Percentiles rank a stretch among this genome's conserved stretches.
These are phyloP conservation scores for Trichophyton equinum DNA, from an alignment of 2,329 filamentous ascomycete genomes.

Conservation along the genomic window DNA sequence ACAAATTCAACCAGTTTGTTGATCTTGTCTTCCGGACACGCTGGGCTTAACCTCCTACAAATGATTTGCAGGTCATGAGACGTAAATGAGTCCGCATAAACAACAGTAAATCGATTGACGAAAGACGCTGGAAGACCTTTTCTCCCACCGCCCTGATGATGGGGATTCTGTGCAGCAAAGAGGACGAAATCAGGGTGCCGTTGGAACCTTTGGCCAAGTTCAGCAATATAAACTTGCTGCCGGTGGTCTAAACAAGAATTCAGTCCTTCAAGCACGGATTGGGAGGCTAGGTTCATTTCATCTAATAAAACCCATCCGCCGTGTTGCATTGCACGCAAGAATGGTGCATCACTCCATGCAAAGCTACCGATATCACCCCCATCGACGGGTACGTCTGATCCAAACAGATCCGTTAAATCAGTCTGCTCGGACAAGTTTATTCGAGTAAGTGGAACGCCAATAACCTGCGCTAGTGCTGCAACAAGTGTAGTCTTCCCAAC, in stretches of 20 bases:
- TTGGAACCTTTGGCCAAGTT: slow-evolving; percentile 86
- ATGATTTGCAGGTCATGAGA: slow-evolving; percentile 71
- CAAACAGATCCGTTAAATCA: slow-evolving; percentile 93
- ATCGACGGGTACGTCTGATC: slow-evolving; percentile 89
- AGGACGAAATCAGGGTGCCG: slow-evolving; percentile 83
- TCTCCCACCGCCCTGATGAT: slow-evolving; percentile 88
- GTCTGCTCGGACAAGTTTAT: slow-evolving; percentile 98
- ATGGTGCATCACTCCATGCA: slow-evolving; percentile 89
- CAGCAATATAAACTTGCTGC: slow-evolving; percentile 88
- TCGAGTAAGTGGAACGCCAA: slow-evolving; percentile 70
- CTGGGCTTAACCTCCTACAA: slow-evolving; percentile 62
- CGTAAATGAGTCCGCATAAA: slow-evolving; percentile 85
- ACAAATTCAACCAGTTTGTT: slow-evolving; percentile 64
- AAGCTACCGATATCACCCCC: slow-evolving; percentile 85
- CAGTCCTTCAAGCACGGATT: slow-evolving; percentile 88
- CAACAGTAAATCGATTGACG: slow-evolving; percentile 94
- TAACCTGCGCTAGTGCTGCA: slow-evolving; percentile 65
- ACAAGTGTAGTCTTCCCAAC: slow-evolving; percentile 95
- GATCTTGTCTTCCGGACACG: slow-evolving; percentile 47
- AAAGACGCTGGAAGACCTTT: slow-evolving; percentile 93
- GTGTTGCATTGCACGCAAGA: slow-evolving; percentile 89
- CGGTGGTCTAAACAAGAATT: slow-evolving; percentile 95
- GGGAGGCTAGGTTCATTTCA: slow-evolving; percentile 97
- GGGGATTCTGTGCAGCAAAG: slow-evolving; percentile 94
- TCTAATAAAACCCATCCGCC: slow-evolving; percentile 95